Base-by-base conservation (phyloP, 192 early-diverging fungal species). In the Rhizoclosmatium sp. region DNA sequence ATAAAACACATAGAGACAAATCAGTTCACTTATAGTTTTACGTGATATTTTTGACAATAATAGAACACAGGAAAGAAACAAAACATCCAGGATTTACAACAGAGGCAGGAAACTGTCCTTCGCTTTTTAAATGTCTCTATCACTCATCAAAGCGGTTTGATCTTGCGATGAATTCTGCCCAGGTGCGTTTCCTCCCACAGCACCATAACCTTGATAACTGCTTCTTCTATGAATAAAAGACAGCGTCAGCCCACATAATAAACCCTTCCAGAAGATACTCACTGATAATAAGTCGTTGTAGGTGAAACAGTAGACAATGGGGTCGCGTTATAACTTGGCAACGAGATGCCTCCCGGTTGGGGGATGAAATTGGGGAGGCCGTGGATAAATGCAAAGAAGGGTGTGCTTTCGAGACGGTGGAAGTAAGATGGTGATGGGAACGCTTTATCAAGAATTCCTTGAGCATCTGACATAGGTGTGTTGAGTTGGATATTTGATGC, bases 191-290 rank as follows among this genome's bases (percentile, higher is more conserved):
- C 69, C 51, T 19, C 47, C 47, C 21, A 56, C 72, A n/a, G 72
- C 72, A n/a, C 72, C 72, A 75, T 75, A 75, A 21, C 72, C 72
- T 16, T 56, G 1, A 46, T 64, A 75, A 23, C 72, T 75, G 12
- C 31, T 49, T 75, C 70, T 54, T 10, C 19, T 39, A 0, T 40
- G 7, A 14, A 3, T 9, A 5, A 46, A 47, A 2, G 40, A 31
- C 7, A n/a, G 59, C 19, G 9, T 42, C 47, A 72, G 19, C 2
- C 19, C 19, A 58, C 7, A 72, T 9, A 42, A 2, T 2, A 1
- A 0, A 16, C 19, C 7, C 7, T 4, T 23, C 16, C 16, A 72
- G 9, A 2, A 16, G 54, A 16, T 4, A 69, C 68, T 10, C 44
- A 62, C 72, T 75, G 72, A 62, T 75, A 75, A 62, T 75, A 75